Percentiles rank a stretch among this genome's conserved stretches.
Evolutionary conservation across 345 rosid species (phyloP).

Genomic region (Acer saccharum): DNA sequence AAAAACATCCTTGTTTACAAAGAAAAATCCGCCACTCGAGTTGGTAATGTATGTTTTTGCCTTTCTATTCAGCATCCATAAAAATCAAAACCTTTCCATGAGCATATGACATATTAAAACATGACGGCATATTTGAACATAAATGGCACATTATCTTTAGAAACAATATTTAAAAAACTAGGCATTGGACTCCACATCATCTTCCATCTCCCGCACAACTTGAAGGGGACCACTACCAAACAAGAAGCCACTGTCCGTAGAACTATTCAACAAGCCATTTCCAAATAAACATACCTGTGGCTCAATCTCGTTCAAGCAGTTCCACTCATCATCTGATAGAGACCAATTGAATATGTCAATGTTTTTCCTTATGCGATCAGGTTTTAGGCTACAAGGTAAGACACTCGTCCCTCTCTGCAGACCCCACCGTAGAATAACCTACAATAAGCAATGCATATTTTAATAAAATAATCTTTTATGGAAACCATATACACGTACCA

Average conservation of each 20-base stretch:
- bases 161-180: conserved; percentile 7
- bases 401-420: conserved; percentile 65
- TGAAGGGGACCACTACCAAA: conserved; percentile 57
- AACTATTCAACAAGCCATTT: conserved; percentile 38
- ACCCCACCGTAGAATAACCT: conserved; percentile 67
- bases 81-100: conserved; percentile 28
- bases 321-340: conserved; percentile 51
- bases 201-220: conserved; percentile 54
- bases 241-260: conserved; percentile 37
- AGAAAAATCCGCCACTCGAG: conserved; percentile 11
- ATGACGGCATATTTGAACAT: conserved; percentile 17
- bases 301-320: conserved; percentile 48
- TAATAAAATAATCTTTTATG: background rate
- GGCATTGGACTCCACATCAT: conserved; percentile 45
- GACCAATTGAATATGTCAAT: conserved; percentile 54
- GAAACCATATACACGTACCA: background rate
- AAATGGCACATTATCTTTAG: conserved; percentile 14
- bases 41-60: conserved; percentile 1
- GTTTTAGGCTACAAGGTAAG: conserved; percentile 57
- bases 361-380: conserved; percentile 54
- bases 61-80: conserved; percentile 34
- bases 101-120: conserved; percentile 2
- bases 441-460: background rate
- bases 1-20: conserved; percentile 5
- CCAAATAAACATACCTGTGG: conserved; percentile 63